A percentile compares a stretch with the other conserved stretches of the same genome.
Conservation (phyloP, 768 basidiomycete species). For the Cyclocybe aegerita region DNA sequence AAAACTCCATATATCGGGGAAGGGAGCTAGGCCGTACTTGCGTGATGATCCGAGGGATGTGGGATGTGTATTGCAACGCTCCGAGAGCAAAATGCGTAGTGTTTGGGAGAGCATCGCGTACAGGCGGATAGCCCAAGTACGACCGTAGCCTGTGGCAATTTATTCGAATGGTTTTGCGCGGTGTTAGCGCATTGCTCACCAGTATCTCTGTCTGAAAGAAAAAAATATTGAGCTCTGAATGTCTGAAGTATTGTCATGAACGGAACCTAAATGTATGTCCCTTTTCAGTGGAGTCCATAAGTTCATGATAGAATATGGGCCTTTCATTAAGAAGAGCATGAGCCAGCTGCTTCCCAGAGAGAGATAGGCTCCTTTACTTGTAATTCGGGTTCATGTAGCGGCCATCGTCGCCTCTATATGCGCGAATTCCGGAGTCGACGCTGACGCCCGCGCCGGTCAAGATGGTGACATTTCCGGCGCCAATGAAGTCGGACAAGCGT, state of each 20-base stretch:
- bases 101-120: conserved; percentile 82
- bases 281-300: conserved; percentile 67
- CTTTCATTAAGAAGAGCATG: conserved; percentile 25
- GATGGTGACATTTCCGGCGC: conserved; percentile 66
- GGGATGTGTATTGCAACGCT: conserved; percentile 70
- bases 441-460: conserved; percentile 93
- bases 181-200: conserved; percentile 32
- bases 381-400: conserved; percentile 90
- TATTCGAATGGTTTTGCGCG: conserved; percentile 1
- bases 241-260: conserved; percentile 9
- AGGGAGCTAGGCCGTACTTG: conserved; percentile 45
- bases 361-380: conserved; percentile 43
- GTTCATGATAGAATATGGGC: conserved; percentile 80
- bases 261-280: conserved; percentile 70
- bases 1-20: not conserved
- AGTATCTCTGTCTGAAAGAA: conserved; percentile 75
- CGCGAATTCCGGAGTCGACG: conserved; percentile 93
- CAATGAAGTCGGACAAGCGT: conserved; percentile 64
- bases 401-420: conserved; percentile 88
- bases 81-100: conserved; percentile 87
- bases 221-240: not conserved
- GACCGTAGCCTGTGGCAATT: conserved; percentile 55
- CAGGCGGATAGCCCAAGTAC: conserved; percentile 83
- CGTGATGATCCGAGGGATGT: conserved; percentile 69
- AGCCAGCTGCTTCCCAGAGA: conserved; percentile 1